Conservation (phyloP, 2,329 filamentous ascomycete genomes). For the Paecilomyces fulvus region DNA sequence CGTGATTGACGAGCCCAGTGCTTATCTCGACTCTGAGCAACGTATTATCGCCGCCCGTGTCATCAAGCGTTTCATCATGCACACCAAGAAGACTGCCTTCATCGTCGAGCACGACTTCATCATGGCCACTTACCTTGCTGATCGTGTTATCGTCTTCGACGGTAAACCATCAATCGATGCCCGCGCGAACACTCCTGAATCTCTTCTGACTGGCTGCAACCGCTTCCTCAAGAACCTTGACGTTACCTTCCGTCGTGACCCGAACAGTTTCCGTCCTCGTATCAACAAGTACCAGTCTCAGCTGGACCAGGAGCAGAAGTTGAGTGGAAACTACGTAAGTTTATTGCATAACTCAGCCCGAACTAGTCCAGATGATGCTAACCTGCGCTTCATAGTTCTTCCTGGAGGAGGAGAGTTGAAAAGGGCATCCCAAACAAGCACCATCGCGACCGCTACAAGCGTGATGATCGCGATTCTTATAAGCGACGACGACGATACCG, state of each 20-base stretch:
- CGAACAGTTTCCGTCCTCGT: constrained; percentile 88
- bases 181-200: constrained; percentile 83
- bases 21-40: constrained; percentile 97
- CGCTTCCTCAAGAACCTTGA: constrained; percentile 92
- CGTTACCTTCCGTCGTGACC: constrained; percentile 97
- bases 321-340: constrained; percentile 81
- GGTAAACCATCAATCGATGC: constrained; percentile 83
- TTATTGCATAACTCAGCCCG: not conserved
- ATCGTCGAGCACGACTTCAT: constrained; percentile 99
- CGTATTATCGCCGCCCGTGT: constrained; percentile 95
- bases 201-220: constrained; percentile 91
- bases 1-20: constrained; percentile 93
- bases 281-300: constrained; percentile 98
- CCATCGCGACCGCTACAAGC: constrained; percentile 27
- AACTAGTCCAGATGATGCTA: constrained; percentile 2
- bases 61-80: constrained; percentile 99
- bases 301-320: constrained; percentile 95
- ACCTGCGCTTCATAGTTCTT: constrained; percentile 61
- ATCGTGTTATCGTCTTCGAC: constrained; percentile 98
- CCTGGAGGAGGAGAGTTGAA: constrained; percentile 77
- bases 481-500: constrained; percentile 24
- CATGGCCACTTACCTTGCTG: constrained; percentile 76
- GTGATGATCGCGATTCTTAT: constrained; percentile 28
- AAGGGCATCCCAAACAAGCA: constrained; percentile 46
- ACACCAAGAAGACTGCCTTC: constrained; percentile 98